Percentiles rank a stretch among this genome's conserved stretches.
Conservation (phyloP, 108 stramenopile genomes). For the Skeletonema potamos region DNA sequence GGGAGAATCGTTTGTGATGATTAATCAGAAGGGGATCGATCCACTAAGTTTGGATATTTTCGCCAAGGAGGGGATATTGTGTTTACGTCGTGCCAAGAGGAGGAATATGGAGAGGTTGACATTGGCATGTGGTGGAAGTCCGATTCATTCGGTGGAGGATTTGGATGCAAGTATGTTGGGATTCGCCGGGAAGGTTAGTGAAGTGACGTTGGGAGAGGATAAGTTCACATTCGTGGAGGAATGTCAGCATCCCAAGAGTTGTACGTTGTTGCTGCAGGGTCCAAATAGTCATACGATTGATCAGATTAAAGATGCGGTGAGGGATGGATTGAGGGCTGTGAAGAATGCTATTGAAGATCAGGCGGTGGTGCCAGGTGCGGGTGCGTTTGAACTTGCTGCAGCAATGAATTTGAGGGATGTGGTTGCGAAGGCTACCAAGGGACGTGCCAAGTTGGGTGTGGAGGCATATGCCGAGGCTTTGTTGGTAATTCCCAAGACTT, state of each 20-base stretch:
- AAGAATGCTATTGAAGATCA: slow-evolving; percentile 96
- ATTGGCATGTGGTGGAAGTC: slow-evolving; percentile 96
- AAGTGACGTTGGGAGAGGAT: slow-evolving; percentile 96
- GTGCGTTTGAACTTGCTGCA: slow-evolving; percentile 97
- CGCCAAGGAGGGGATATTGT: slow-evolving; percentile 99
- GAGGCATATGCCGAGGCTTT: slow-evolving; percentile 97
- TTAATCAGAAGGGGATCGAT: slow-evolving; percentile 99
- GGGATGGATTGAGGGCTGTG: slow-evolving; percentile 96
- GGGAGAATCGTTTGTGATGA: slow-evolving; percentile 94
- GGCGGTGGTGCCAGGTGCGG: slow-evolving; percentile 95
- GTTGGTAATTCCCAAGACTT: slow-evolving; percentile 95
- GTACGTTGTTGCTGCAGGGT: slow-evolving; percentile 96
- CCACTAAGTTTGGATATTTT: slow-evolving; percentile 96
- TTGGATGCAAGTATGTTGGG: slow-evolving; percentile 89
- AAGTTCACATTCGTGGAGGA: slow-evolving; percentile 99
- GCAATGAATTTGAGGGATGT: slow-evolving; percentile 63
- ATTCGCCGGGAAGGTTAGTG: slow-evolving; percentile 92
- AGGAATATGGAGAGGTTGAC: slow-evolving; percentile 99
- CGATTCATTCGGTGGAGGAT: slow-evolving; percentile 95
- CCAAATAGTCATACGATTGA: slow-evolving; percentile 97
- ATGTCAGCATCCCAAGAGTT: slow-evolving; percentile 87
- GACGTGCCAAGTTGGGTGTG: slow-evolving; percentile 94
- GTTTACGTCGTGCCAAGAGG: slow-evolving; percentile 96
- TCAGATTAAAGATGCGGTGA: slow-evolving; percentile 97
- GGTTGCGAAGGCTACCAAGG: slow-evolving; percentile 72